Base-by-base conservation (phyloP, 805 yeast species). In the Saccharomycopsis sp. region DNA sequence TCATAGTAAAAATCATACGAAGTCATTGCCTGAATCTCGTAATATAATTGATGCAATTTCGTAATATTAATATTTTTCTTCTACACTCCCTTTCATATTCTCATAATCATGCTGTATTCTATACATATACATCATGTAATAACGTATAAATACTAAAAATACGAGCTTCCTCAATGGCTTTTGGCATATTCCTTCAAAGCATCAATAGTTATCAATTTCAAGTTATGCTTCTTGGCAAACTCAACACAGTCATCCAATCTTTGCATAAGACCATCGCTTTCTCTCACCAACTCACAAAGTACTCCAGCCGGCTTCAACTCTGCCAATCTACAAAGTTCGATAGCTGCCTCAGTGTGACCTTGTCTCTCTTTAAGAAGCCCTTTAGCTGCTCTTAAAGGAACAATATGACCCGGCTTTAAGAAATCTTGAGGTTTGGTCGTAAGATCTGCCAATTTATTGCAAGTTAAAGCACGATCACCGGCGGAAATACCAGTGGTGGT, bases 401-500 rank as follows among this genome's bases (percentile, higher is more conserved):
- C 82, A 34, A 94, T 76, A 69, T 94, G 99, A 17, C 99, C 99
- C 0, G 99, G 99, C 66, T 87, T 83, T 69, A 89, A 75, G 69
- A 94, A 89, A 60, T 89, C 92, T 0, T 64, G 73, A 0, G 96
- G 78, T 50, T 73, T 75, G 7, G 85, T 69, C 2, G 63, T 59
- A 2, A 87, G 75, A 63, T 81, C 79, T 1, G 97, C 96, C 65
- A 94, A 78, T 60, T 77, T 77, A 44, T 77, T 73, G 44, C 89
- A 88, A 0, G 99, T 94, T 64, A 87, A 73, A 0, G 96, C 93
- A 67, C 99, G 80, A 72, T 94, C 99, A 66, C 85, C 86, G 8
- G 99, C 97, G 24, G 96, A 87, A 55, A 94, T 94, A 12, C 99
- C 99, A 0, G 99, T 94, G 12, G 98, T 90, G 42, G 98, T 92